Evolutionary conservation across 75 land plant genomes (phyloP).

Genomic region (Ceratopteris richardii): DNA sequence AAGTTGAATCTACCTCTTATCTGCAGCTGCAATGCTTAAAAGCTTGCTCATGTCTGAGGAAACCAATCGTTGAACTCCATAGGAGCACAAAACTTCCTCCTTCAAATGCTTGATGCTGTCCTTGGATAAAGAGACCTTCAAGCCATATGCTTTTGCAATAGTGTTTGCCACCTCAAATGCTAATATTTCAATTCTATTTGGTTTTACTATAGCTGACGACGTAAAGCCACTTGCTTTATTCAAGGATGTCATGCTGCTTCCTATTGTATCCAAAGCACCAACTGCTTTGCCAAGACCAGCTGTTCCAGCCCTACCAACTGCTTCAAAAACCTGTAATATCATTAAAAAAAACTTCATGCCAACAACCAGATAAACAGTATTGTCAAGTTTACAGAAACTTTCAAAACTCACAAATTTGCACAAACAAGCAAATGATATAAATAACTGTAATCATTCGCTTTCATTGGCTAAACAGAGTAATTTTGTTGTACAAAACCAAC

Average conservation of each 20-base stretch:
- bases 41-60: constrained; percentile 57
- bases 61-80: constrained; percentile 64
- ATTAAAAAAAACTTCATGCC: too few species aligned
- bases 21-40: constrained; percentile 62
- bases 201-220: constrained; percentile 39
- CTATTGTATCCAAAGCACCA: constrained; percentile 70
- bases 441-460: too few species aligned
- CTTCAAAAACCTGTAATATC: constrained; percentile 63
- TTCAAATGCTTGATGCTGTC: constrained; percentile 53
- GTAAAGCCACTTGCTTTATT: constrained; percentile 42
- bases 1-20: constrained; percentile 74
- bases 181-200: constrained; percentile 58
- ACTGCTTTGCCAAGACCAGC: constrained; percentile 87
- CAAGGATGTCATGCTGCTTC: constrained; percentile 67
- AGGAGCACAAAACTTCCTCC: constrained; percentile 61
- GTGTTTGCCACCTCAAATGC: constrained; percentile 90
- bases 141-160: constrained; percentile 63
- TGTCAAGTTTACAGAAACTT: too few species aligned
- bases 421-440: too few species aligned
- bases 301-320: constrained; percentile 68
- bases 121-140: constrained; percentile 61
- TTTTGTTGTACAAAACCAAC: too few species aligned
- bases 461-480: too few species aligned
- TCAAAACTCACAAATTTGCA: too few species aligned
- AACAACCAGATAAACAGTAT: too few species aligned